Percentiles rank a stretch among this genome's conserved stretches.
These are phyloP conservation scores for Paracoccidioides lutzii DNA, from an alignment of 2,329 filamentous ascomycete genomes.

Conservation along the genomic window DNA sequence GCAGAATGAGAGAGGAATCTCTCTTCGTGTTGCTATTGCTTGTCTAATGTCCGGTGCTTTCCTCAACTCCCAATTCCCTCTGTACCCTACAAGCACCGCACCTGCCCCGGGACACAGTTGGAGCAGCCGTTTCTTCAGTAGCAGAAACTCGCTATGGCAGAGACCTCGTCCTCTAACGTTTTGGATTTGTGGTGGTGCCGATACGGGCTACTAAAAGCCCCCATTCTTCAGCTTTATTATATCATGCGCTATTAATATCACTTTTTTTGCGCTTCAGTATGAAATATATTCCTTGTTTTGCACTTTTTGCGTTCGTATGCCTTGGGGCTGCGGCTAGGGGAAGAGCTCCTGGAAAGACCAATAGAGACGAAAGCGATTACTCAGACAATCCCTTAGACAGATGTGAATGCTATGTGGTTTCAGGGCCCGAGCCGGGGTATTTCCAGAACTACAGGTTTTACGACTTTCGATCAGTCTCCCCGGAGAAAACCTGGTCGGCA, in stretches of 20 bases:
- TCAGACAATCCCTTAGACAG: slow-evolving; percentile 10
- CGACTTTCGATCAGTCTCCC: slow-evolving; percentile 36
- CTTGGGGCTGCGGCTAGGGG: neutral
- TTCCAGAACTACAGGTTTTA: slow-evolving; percentile 41
- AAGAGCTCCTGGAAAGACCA: neutral
- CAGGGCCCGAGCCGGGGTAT: slow-evolving; percentile 30
- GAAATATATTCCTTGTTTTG: neutral
- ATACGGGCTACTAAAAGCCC: neutral
- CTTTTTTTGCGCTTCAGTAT: neutral
- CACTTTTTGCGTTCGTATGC: neutral
- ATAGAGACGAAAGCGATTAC: neutral
- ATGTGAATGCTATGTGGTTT: slow-evolving; percentile 38
- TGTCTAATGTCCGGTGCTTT: neutral
- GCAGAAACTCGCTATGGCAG: neutral
- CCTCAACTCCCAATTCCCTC: neutral
- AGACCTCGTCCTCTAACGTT: no score
- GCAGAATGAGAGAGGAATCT: neutral
- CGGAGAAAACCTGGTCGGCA: slow-evolving; percentile 16
- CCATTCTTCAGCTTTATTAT: neutral
- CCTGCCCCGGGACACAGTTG: neutral
- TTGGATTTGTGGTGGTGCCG: neutral
- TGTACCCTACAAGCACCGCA: neutral
- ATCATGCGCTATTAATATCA: neutral
- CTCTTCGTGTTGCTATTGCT: neutral
- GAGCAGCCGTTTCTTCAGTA: neutral